Evolutionary conservation across 768 basidiomycete genomes (phyloP), one percentile per base, ranked within the genome.

Genomic region (Asterophora parasitica): DNA sequence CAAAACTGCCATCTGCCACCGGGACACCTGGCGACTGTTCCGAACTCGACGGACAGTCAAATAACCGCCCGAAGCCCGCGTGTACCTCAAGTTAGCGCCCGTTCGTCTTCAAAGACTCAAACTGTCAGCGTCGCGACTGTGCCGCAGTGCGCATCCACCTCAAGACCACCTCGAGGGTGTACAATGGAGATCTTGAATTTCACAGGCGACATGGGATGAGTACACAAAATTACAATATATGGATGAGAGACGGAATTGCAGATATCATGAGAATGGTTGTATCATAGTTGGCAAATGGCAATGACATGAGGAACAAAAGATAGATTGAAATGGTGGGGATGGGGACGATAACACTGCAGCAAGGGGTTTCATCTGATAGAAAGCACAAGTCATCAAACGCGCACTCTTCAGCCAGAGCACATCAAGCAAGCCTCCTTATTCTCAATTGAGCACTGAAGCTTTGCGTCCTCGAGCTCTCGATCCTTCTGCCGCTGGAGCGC

Each of bases 381-480:
- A 44, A 44, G 27, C 48, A 48, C 51, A 48, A 13, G 28, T 10
- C 27, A 50, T 17, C 7, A 16, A 40, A 12, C 37, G 9, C 26
- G 20, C 38, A 9, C 15, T 35, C 13, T 40, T 79, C 65, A 90
- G 46, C 84, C 87, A 51, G 88, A 91, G 70, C 90, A 92, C 90
- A 93, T 93, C 63, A 92, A 58, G 61, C 92, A 95, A 1, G 88
- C 90, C 46, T 95, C 92, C 74, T 93, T 93, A 69, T 95, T 95
- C 65, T 94, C 92, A 41, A 95, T 57, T 53, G 88, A 90, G 61
- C 93, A 95, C 62, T 78, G 66, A 48, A 93, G 65, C 68, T 85
- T 84, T 4, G 83, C 93, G 50, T 88, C 84, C 64, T 88, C 93
- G 3, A 81, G 67, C 68, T 92, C 84, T 13, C 85, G 78, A 42